Evolutionary conservation across 2,329 filamentous ascomycete genomes (phyloP), one percentile per base, ranked within the genome.

Genomic region (Colletotrichum filicis): DNA sequence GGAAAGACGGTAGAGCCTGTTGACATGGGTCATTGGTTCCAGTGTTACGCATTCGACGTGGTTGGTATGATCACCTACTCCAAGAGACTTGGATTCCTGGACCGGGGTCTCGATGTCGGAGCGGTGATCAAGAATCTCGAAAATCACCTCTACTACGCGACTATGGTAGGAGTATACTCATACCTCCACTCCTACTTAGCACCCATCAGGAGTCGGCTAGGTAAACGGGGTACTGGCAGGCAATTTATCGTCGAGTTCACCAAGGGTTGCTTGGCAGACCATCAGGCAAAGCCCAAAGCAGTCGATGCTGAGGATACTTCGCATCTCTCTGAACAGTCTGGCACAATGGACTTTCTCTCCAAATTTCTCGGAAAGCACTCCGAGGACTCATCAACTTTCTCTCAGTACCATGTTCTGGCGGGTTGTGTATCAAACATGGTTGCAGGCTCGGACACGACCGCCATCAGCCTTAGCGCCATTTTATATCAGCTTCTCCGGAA

Each of bases 1-100:
- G 37, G 16, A 42, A 42, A 8, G 16, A 19, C 0, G 76, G 76
- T 0, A 19, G 19, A 78, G 5, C 67, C 71, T 0, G 75, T 88
- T 4, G 80, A 89, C 73, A 74, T 87, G 55, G 77, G 76, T 0
- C 79, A 83, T 58, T 85, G 83, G 82, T 77, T 87, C 24, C 85
- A 87, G 73, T 87, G 80, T 74, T 88, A 84, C 66, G 85, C 85
- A 0, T 86, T 87, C 56, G 86, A 89, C 60, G 85, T 89, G 1
- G 88, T 90, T 42, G 87, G 87, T 1, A 82, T 85, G 46, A 87
- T 90, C 28, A 88, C 86, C 0, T 79, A 79, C 58, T 81, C 78
- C 19, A 77, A 76, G 4, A 75, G 78, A 0, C 83, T 84, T 75
- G 87, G 86, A 0, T 87, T 88, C 64, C 78, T 89, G 0, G 85